Percentiles rank a stretch among this genome's conserved stretches.
Evolutionary conservation across 176 grass and related monocot genomes (phyloP).

Genomic region (Oryza brachyantha): DNA sequence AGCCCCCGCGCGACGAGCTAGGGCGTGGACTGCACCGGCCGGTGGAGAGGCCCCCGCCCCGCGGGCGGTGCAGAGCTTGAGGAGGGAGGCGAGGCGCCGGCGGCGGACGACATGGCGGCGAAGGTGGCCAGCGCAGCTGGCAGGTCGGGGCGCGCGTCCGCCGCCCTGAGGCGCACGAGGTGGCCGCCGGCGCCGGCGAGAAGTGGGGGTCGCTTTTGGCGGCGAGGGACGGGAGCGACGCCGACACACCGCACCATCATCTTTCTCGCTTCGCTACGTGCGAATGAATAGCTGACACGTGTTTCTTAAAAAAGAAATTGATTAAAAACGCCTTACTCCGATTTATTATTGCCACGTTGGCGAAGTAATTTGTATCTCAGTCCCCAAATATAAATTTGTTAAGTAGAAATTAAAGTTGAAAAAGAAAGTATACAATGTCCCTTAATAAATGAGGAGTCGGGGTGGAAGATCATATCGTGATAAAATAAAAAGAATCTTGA

Average conservation of each 20-base stretch:
- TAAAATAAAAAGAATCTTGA: neutral
- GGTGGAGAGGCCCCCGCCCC: conserved; percentile 9
- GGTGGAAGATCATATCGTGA: too few relatives aligned
- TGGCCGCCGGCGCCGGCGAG: conserved; percentile 1
- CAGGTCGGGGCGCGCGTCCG: conserved; percentile 14
- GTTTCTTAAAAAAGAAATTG: too few relatives aligned
- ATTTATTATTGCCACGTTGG: too few relatives aligned
- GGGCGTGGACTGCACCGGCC: conserved; percentile 23
- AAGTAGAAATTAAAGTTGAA: too few relatives aligned
- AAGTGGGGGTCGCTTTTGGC: neutral
- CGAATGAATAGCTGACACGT: too few relatives aligned
- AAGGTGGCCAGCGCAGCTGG: conserved; percentile 28
- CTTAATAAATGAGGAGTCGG: too few relatives aligned
- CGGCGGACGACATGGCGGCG: conserved; percentile 26
- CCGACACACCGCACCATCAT: conserved; percentile 24
- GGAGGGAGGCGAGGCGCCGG: conserved; percentile 35
- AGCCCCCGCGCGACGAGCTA: conserved; percentile 15
- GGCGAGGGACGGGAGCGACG: conserved; percentile 6
- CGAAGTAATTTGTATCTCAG: too few relatives aligned
- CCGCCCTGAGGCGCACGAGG: conserved; percentile 18
- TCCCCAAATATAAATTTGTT: too few relatives aligned
- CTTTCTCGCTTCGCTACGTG: too few relatives aligned
- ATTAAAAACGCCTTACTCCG: too few relatives aligned
- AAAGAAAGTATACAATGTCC: too few relatives aligned
- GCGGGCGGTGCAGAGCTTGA: conserved; percentile 33